Evolutionary conservation across 1,284 basidiomycete genomes (phyloP).

Genomic region (Vanrija sp.): DNA sequence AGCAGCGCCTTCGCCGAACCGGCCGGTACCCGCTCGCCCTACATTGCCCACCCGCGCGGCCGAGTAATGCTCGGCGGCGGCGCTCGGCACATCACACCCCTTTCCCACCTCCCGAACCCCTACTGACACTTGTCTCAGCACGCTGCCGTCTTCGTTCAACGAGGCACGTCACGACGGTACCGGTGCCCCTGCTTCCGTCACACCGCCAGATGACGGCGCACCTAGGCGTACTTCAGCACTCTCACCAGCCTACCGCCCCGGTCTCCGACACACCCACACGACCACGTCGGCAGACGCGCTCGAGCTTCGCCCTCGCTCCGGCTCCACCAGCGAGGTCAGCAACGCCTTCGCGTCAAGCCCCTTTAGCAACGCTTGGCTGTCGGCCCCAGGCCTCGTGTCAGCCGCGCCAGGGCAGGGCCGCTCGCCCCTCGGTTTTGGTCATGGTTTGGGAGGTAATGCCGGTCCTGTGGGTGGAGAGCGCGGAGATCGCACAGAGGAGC

Average conservation of each 20-base stretch:
- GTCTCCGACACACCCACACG: constrained; percentile 62
- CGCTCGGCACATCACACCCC: not conserved
- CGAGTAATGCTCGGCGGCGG: not conserved
- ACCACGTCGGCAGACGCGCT: constrained; percentile 59
- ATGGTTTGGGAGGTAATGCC: not conserved
- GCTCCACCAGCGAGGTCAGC: constrained; percentile 73
- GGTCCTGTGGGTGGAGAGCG: not conserved
- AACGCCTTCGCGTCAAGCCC: constrained; percentile 82
- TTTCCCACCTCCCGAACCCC: not conserved
- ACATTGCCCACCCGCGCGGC: not conserved
- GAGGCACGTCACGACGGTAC: constrained; percentile 25
- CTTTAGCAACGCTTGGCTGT: constrained; percentile 81
- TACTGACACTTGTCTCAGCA: constrained; percentile 22
- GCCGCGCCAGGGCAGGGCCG: constrained; percentile 12
- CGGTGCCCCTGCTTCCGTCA: constrained; percentile 9
- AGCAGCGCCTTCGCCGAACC: too few relatives aligned
- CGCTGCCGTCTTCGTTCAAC: constrained; percentile 45
- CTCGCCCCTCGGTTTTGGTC: constrained; percentile 31
- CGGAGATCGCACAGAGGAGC: constrained; percentile 63
- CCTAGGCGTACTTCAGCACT: constrained; percentile 35
- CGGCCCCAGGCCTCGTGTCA: constrained; percentile 49
- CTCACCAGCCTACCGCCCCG: constrained; percentile 47
- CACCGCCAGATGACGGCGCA: constrained; percentile 6
- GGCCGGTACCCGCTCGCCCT: too few relatives aligned
- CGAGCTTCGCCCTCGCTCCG: constrained; percentile 70